phyloP scores from a whole-genome alignment of 148 eudicot genomes.

The Camellia sinensis region DNA sequence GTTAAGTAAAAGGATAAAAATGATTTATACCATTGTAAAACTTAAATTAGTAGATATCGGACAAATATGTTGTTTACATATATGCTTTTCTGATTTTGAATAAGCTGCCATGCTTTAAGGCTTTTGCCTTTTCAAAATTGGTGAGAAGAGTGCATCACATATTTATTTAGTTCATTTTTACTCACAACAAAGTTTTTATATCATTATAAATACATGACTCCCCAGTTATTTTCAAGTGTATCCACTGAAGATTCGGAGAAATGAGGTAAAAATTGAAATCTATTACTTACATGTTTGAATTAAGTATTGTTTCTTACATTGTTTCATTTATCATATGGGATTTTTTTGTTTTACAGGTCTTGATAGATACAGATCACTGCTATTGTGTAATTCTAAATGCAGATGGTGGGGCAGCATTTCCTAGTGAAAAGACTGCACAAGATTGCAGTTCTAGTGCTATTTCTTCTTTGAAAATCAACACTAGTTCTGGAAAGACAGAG shows the following conservation, averaged over 20 bases:
- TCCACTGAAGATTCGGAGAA: neutral
- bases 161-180: neutral
- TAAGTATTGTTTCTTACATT: neutral
- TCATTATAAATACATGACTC: neutral
- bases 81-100: neutral
- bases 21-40: neutral
- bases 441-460: slow-evolving; percentile 34
- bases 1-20: neutral
- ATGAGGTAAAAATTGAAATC: neutral
- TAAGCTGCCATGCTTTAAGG: neutral
- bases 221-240: neutral
- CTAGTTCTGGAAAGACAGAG: slow-evolving; percentile 38
- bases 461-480: slow-evolving; percentile 32
- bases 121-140: neutral
- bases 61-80: neutral
- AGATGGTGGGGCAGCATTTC: slow-evolving; percentile 90
- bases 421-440: slow-evolving; percentile 42
- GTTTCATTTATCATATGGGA: neutral
- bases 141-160: neutral
- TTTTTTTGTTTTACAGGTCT: slow-evolving; percentile 59
- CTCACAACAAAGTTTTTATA: neutral
- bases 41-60: neutral
- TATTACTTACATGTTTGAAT: neutral
- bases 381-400: slow-evolving; percentile 96
- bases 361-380: slow-evolving; percentile 93